phyloP scores from a whole-genome alignment of 768 basidiomycete genomes.

The Pleurotus eryngii region DNA sequence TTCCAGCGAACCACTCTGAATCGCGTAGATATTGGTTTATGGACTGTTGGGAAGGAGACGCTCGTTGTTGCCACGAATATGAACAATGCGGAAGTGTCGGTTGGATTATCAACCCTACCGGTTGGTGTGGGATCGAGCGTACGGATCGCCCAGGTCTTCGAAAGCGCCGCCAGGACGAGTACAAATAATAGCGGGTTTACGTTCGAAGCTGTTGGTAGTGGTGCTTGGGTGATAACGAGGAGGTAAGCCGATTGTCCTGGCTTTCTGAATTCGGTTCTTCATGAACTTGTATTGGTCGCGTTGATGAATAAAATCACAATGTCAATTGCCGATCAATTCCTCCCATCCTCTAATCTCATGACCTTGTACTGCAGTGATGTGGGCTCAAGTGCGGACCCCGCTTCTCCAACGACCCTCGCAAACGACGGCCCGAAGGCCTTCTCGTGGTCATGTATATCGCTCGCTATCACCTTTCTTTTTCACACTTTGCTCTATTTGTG shows the following conservation, averaged over 20 bases:
- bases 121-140: background rate
- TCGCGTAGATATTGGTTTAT: slow-evolving; percentile 49
- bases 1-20: slow-evolving; percentile 37
- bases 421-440: background rate
- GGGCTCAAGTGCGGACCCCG: too few relatives aligned
- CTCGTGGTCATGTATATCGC: background rate
- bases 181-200: slow-evolving; percentile 12
- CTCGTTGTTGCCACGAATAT: slow-evolving; percentile 53
- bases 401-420: background rate
- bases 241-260: background rate
- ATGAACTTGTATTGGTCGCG: background rate
- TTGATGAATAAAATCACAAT: background rate
- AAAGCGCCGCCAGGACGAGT: slow-evolving; percentile 18
- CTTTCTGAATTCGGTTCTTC: background rate
- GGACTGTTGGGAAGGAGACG: slow-evolving; percentile 38
- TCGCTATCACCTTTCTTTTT: background rate
- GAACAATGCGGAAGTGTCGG: slow-evolving; percentile 32
- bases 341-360: background rate
- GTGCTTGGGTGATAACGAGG: slow-evolving; percentile 7
- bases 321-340: too few relatives aligned
- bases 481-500: too few relatives aligned
- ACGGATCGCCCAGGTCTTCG: slow-evolving; percentile 16
- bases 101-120: slow-evolving; percentile 26
- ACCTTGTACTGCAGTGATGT: background rate
- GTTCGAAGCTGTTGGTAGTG: slow-evolving; percentile 11